These are phyloP conservation scores for Berkeleyomyces rouxiae DNA, from an alignment of 2,329 filamentous ascomycete genomes.

Conservation along the genomic window DNA sequence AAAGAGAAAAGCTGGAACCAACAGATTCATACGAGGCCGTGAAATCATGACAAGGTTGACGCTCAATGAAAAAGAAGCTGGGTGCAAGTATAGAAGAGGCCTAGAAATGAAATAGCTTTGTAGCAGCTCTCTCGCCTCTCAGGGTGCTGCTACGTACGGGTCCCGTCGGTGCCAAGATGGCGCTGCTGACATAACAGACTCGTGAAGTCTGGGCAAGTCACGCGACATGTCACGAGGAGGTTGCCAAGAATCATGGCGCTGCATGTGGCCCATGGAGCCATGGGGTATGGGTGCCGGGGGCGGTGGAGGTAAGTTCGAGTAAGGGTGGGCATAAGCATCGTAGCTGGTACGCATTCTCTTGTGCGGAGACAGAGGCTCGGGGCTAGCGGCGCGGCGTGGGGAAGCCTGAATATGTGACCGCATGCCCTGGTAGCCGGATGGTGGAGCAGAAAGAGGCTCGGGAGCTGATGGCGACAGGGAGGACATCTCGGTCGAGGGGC, in stretches of 20 bases:
- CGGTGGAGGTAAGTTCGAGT: no score
- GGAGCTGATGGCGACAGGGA: background rate
- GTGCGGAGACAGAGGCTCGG: constrained; percentile 21
- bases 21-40: background rate
- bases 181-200: background rate
- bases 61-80: background rate
- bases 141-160: constrained; percentile 1
- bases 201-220: constrained; percentile 1
- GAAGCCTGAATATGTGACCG: background rate
- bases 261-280: background rate
- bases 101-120: background rate
- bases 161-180: constrained; percentile 1
- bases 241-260: constrained; percentile 20
- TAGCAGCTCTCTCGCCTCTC: background rate
- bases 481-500: background rate
- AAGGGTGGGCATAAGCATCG: constrained; percentile 22
- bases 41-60: background rate
- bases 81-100: background rate
- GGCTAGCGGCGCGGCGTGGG: constrained; percentile 15
- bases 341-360: constrained; percentile 35
- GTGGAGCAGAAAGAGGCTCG: background rate
- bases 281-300: background rate
- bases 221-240: background rate
- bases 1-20: background rate
- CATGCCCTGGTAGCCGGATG: background rate